phyloP scores from a whole-genome alignment of 441 rosid species.

The Biscutella laevigata region DNA sequence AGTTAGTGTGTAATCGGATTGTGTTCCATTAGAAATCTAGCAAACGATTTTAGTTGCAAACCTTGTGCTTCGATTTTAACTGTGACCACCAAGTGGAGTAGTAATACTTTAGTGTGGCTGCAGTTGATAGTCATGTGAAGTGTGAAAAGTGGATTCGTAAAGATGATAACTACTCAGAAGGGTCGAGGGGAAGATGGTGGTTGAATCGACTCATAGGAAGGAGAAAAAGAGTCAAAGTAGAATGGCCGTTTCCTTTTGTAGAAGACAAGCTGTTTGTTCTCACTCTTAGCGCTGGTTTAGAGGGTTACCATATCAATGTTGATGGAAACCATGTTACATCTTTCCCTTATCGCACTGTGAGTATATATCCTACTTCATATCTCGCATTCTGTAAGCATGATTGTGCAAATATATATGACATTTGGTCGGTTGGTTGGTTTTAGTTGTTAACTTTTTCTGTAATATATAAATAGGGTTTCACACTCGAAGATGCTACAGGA shows the following conservation, averaged over 20 bases:
- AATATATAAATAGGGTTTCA: constrained; percentile 47
- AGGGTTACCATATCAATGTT: constrained; percentile 72
- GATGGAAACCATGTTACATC: constrained; percentile 84
- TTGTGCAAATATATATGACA: too few relatives aligned
- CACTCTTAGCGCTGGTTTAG: constrained; percentile 78
- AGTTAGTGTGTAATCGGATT: background rate
- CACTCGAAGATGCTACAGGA: constrained; percentile 90
- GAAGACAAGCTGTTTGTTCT: constrained; percentile 68
- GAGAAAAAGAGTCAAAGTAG: constrained; percentile 49
- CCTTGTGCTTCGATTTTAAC: too few relatives aligned
- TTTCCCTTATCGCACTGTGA: constrained; percentile 80
- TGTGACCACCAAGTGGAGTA: too few relatives aligned
- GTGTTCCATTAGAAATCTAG: background rate
- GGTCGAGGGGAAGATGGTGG: constrained; percentile 73
- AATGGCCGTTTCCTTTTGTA: constrained; percentile 78
- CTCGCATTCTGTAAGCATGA: too few relatives aligned
- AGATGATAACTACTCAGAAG: constrained; percentile 51
- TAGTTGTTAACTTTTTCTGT: background rate
- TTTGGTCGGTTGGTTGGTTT: constrained; percentile 6
- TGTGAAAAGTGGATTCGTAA: constrained; percentile 90
- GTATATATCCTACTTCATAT: constrained; percentile 20
- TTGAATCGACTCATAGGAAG: constrained; percentile 57
- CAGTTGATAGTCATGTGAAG: constrained; percentile 75
- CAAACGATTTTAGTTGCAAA: background rate
- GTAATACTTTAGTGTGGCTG: constrained; percentile 27